Conservation (phyloP, 805 yeast species). For the Barnettozyma sp. region DNA sequence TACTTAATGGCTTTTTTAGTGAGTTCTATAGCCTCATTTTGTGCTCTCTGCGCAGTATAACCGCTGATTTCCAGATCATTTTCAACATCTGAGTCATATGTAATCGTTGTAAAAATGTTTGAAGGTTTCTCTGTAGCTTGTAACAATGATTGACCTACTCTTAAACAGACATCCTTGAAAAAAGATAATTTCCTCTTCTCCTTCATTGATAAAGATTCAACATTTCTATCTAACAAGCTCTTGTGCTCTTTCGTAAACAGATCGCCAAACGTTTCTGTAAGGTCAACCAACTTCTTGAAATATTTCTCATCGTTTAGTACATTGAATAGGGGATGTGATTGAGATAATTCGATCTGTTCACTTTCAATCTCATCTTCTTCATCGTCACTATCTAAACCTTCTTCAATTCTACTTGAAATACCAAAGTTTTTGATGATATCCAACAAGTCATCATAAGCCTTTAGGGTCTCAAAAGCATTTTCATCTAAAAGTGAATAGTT, state of each 20-base stretch:
- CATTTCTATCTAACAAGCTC: conserved; percentile 9
- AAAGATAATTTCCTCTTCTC: conserved; percentile 22
- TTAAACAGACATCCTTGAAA: conserved; percentile 36
- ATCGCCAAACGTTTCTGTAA: conserved; percentile 22
- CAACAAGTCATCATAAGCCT: conserved; percentile 57
- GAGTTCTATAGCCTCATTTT: conserved; percentile 39
- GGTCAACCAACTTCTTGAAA: conserved; percentile 40
- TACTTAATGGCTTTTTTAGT: conserved; percentile 50
- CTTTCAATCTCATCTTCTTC: conserved; percentile 36
- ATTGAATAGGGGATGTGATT: conserved; percentile 50
- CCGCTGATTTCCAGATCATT: conserved; percentile 24
- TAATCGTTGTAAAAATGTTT: conserved; percentile 44
- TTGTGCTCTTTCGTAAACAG: conserved; percentile 14
- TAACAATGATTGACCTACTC: conserved; percentile 56
- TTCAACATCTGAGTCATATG: conserved; percentile 48
- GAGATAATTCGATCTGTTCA: conserved; percentile 31
- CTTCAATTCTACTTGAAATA: conserved; percentile 40
- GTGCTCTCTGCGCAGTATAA: conserved; percentile 35
- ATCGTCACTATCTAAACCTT: conserved; percentile 53
- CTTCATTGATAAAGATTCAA: conserved; percentile 11
- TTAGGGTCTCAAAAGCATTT: conserved; percentile 45
- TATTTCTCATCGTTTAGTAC: conserved; percentile 35
- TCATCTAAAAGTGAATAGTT: conserved; percentile 31
- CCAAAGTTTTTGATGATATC: conserved; percentile 67
- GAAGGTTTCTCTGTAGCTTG: conserved; percentile 61